Conservation (phyloP, 1,284 basidiomycete genomes). For the Sporisorium exsertum region DNA sequence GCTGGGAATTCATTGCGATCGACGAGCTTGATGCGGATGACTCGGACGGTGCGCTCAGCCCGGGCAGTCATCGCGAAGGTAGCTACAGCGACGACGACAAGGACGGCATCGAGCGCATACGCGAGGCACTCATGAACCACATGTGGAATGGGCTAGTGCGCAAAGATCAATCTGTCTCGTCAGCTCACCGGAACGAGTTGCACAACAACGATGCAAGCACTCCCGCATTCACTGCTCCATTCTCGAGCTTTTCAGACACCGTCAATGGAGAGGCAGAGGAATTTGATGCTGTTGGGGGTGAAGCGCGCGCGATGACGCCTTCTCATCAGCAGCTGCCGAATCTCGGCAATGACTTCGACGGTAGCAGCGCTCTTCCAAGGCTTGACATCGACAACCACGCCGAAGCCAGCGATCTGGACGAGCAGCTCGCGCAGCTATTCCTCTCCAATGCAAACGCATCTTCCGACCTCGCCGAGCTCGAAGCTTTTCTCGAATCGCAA, state of each 20-base stretch:
- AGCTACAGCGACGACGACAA: conserved; percentile 32
- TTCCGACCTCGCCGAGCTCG: conserved; percentile 37
- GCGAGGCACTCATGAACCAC: conserved; percentile 59
- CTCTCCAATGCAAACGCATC: conserved; percentile 14
- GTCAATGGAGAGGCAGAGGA: background rate
- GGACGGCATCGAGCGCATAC: conserved; percentile 54
- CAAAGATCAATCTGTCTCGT: conserved; percentile 17
- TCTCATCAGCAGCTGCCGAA: background rate
- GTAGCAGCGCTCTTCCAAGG: conserved; percentile 1
- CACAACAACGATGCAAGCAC: background rate
- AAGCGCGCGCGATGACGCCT: background rate
- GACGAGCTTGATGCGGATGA: conserved; percentile 33
- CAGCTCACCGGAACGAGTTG: background rate
- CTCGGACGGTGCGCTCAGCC: background rate
- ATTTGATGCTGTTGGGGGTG: conserved; percentile 7
- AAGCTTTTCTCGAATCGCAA: conserved; percentile 47
- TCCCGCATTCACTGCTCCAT: background rate
- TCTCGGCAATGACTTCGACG: background rate
- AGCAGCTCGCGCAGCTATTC: conserved; percentile 40
- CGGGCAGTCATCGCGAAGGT: conserved; percentile 13
- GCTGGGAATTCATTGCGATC: conserved; percentile 60
- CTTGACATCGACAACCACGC: conserved; percentile 15
- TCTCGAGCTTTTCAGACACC: conserved; percentile 19
- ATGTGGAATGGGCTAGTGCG: conserved; percentile 56
- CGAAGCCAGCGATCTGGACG: conserved; percentile 27